Evolutionary conservation across 225 moss, liverwort and hornwort genomes (phyloP), one percentile per base, ranked within the genome.

Genomic region (Sphagnum tenellum): DNA sequence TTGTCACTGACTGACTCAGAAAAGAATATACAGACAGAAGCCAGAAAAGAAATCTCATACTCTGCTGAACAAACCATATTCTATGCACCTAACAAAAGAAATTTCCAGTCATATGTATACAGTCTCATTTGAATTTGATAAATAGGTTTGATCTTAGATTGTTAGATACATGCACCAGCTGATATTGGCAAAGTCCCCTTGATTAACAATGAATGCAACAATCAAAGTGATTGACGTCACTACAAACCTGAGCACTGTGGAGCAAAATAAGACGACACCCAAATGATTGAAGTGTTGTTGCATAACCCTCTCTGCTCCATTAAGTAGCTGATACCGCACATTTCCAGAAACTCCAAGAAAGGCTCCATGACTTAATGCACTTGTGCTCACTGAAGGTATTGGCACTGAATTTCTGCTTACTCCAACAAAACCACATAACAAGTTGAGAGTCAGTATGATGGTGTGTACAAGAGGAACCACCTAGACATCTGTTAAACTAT

Each of bases 341-440:
- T 92, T 96, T 45, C 88, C 88, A 60, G 95, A 96, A 56, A 96
- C 59, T 55, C 95, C 95, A 84, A 92, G 67, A 61, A 92, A 88
- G n/a, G 92, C 95, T 70, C 88, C 95, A 73, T 92, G 92, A 75
- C 89, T 87, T 55, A 88, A 74, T 8, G 92, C 89, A 77, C 95
- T 96, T 53, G 82, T 89, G 83, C 86, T 90, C 46, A 87, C 83
- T 59, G 95, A 90, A 68, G 95, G 95, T 55, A 87, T 63, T 51
- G 88, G 85, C 48, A 92, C 86, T 55, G 89, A 89, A 29, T 81
- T 75, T 67, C 95, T 95, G 89, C 59, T 13, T 5, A 69, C 14
- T 13, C 44, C 44, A 2, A 71, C 9, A 12, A 14, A 8, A 50
- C 50, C 10, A 12, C 8, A 52, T 67, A 56, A 64, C 50, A 49